Conservation (phyloP, 2,329 filamentous ascomycete species). For the Fusarium fujikuroi region DNA sequence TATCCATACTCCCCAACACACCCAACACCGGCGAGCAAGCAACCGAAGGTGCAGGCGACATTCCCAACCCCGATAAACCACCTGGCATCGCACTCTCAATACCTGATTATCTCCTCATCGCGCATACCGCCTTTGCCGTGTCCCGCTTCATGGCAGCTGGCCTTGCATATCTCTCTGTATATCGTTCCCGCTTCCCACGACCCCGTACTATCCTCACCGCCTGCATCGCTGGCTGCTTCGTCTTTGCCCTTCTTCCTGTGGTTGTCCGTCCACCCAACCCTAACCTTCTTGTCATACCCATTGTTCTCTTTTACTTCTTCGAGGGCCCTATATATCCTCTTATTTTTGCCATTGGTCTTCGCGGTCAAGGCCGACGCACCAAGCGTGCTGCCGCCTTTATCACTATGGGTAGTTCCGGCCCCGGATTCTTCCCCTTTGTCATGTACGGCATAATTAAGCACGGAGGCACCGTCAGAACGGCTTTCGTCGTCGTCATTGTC, state of each 20-base stretch:
- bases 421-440: constrained; percentile 79
- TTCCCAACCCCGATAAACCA: constrained; percentile 50
- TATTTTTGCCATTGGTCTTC: constrained; percentile 81
- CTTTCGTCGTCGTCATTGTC: constrained; percentile 71
- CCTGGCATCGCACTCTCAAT: constrained; percentile 63
- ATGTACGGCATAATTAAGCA: constrained; percentile 73
- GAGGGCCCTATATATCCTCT: constrained; percentile 87
- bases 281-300: constrained; percentile 66
- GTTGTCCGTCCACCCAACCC: constrained; percentile 57
- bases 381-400: constrained; percentile 83
- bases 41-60: constrained; percentile 37
- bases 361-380: constrained; percentile 81
- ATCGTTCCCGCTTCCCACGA: constrained; percentile 63
- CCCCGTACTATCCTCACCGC: constrained; percentile 76
- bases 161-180: constrained; percentile 68
- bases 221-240: constrained; percentile 68
- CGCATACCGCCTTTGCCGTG: constrained; percentile 77
- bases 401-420: constrained; percentile 79
- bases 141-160: constrained; percentile 76
- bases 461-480: constrained; percentile 69
- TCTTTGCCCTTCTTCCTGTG: constrained; percentile 63
- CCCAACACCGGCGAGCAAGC: constrained; percentile 34
- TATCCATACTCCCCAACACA: constrained; percentile 51
- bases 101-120: constrained; percentile 76
- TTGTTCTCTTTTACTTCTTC: constrained; percentile 80